phyloP scores from a whole-genome alignment of 371 early-diverging fungal species.

The Capillidium rhysosporum region DNA sequence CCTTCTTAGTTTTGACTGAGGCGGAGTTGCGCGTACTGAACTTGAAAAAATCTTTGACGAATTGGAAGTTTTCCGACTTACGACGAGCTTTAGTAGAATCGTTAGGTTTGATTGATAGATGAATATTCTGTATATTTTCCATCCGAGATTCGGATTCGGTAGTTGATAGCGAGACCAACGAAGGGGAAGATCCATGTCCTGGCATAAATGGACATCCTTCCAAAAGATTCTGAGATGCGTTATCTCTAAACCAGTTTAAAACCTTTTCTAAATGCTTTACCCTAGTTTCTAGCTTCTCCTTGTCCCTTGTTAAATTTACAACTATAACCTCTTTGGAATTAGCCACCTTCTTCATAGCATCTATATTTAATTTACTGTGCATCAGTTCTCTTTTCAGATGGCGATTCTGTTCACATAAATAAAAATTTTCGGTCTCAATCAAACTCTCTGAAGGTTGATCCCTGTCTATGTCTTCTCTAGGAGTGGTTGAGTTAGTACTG shows the following conservation, averaged over 20 bases:
- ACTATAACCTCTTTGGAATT: background rate
- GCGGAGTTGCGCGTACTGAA: background rate
- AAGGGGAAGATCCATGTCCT: background rate
- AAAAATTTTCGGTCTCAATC: background rate
- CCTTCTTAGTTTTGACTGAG: background rate
- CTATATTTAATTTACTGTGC: background rate
- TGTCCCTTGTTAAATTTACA: background rate
- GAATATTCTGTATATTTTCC: background rate
- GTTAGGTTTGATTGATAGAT: background rate
- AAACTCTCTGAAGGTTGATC: background rate
- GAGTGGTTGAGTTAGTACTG: background rate
- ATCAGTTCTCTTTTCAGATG: background rate
- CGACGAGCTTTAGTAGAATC: background rate
- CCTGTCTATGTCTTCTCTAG: background rate
- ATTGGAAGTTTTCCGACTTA: background rate
- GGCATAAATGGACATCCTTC: background rate
- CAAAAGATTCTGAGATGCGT: background rate
- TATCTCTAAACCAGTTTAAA: background rate
- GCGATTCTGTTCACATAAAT: background rate
- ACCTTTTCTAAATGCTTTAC: background rate
- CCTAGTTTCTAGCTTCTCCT: background rate
- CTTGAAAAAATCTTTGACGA: background rate
- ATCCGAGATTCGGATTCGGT: background rate
- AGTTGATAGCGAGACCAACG: background rate
- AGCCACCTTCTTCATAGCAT: background rate